A percentile compares a stretch with the other conserved stretches of the same genome.
phyloP scores from a whole-genome alignment of 495 filamentous ascomycete species.

The Rostrohypoxylon terebratum region DNA sequence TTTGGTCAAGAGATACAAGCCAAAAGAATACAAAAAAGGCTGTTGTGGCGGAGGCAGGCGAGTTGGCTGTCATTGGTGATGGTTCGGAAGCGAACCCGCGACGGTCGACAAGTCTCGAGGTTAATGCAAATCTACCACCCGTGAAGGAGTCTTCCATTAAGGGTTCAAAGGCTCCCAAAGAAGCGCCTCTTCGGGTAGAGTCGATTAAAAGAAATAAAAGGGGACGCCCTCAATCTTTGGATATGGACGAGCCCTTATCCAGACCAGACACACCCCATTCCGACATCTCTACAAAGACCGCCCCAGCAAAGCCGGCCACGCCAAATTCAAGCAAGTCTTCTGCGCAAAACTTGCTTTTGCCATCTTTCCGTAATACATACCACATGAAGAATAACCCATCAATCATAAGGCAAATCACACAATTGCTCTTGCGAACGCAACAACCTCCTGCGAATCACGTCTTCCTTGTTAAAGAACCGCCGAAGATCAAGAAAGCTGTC shows the following conservation, averaged over 20 bases:
- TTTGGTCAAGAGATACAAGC: slow-evolving; percentile 78
- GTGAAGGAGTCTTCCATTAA: slow-evolving; percentile 54
- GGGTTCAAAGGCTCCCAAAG: slow-evolving; percentile 33
- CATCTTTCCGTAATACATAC: slow-evolving; percentile 76
- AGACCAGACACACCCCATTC: slow-evolving; percentile 53
- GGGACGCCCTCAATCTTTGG: slow-evolving; percentile 60
- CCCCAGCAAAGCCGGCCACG: slow-evolving; percentile 35
- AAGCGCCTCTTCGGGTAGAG: slow-evolving; percentile 44
- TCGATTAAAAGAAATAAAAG: slow-evolving; percentile 62
- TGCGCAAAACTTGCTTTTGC: slow-evolving; percentile 73
- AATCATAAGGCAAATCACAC: slow-evolving; percentile 76
- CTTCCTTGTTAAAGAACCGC: slow-evolving; percentile 73
- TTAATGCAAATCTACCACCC: slow-evolving; percentile 53
- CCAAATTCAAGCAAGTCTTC: slow-evolving; percentile 51
- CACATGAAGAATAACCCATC: slow-evolving; percentile 72
- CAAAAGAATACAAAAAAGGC: slow-evolving; percentile 51
- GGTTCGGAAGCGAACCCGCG: slow-evolving; percentile 72
- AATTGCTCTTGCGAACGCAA: slow-evolving; percentile 71
- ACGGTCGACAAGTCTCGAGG: slow-evolving; percentile 66
- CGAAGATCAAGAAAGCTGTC: slow-evolving; percentile 81
- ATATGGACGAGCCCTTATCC: slow-evolving; percentile 55
- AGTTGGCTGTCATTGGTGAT: slow-evolving; percentile 76
- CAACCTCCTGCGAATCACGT: slow-evolving; percentile 75
- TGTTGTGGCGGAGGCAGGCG: slow-evolving; percentile 63
- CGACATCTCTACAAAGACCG: slow-evolving; percentile 48